Base-by-base conservation (phyloP, 805 yeast species). In the Candida boleticola region DNA sequence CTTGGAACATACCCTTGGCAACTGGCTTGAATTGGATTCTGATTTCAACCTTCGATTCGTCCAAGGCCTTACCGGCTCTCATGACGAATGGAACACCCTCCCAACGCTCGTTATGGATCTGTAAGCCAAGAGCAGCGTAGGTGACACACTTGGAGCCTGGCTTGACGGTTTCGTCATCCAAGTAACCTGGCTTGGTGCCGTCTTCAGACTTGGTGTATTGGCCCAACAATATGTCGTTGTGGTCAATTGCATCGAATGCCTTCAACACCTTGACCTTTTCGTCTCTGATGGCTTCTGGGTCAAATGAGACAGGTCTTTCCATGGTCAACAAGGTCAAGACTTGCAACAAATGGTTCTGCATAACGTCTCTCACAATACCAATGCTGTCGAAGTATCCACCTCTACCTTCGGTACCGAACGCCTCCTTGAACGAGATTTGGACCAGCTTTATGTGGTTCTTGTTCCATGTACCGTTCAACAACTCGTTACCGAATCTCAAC, bases 351-450 rank as follows among this genome's bases (percentile, higher is more conserved):
- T 93, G 99, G 76, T 93, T 93, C 73, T 93, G 99, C 89, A 93
- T 92, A 37, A 93, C 98, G 61, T 93, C 99, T 66, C 99, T 82
- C 53, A 93, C 86, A 60, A 93, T 93, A 45, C 99, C 99, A 57
- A 90, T 89, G 42, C 76, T 74, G 67, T 93, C 98, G 59, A 93
- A 93, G 72, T 93, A 93, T 29, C 99, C 99, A 53, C 99, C 99
- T 62, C 99, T 82, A 43, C 99, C 99, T 69, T 93, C 97, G 31
- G 99, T 93, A 42, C 99, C 99, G 55, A 93, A 93, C n/a, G 93
- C 88, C 71, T 93, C 99, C 72, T 93, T 93, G 76, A 93, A 92
- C 11, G 92, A 79, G 52, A 93, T 82, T 73, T 92, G 97, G 48
- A 93, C 82, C 30, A 83, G 79, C 48, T 80, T 75, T 58, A 93